Evolutionary conservation across 75 land plant genomes (phyloP), one percentile per base, ranked within the genome.

Genomic region (Azolla pinnata): DNA sequence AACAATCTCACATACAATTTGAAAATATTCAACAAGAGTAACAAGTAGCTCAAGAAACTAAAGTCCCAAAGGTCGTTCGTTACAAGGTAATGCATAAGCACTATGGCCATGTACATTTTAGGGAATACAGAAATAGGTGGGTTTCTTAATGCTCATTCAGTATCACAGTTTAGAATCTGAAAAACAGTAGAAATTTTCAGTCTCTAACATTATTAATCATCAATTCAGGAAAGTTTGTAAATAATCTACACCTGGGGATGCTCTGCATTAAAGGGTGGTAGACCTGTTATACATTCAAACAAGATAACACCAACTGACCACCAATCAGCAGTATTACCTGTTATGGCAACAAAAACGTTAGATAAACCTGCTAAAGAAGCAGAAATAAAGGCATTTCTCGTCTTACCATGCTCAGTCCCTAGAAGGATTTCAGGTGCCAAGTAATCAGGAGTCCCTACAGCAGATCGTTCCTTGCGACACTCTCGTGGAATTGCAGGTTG

Each of bases 231-330:
- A n/a, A n/a, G n/a, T n/a, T n/a, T n/a, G n/a, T n/a, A n/a, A n/a
- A n/a, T n/a, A n/a, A n/a, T n/a, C n/a, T 4, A 3, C 42, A 95
- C 99, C 99, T 95, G 99, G 38, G 99, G 99, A 72, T 89, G 87
- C 50, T 85, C 99, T 29, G 99, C 99, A 83, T 95, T 95, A 66
- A 95, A 95, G 27, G 99, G 99, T 50, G 99, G 99, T 61, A 95
- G 79, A 0, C 99, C 99, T 48, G 93, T 88, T 58, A 95, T 76
- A 50, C 83, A 69, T 66, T 95, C 99, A 77, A 89, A 95, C 20
- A 95, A 78, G 54, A 95, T 89, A 31, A 95, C 78, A 31, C 99
- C 99, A 33, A 90, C 96, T 53, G 99, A 95, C 99, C 99, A 95
- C 99, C 99, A 92, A 86, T 95, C 99, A 12, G 99, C 99, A 56